Percentiles rank a stretch among this genome's conserved stretches.
These are phyloP conservation scores for Microdochium bolleyi DNA, from an alignment of 2,329 filamentous ascomycete species.

Conservation along the genomic window DNA sequence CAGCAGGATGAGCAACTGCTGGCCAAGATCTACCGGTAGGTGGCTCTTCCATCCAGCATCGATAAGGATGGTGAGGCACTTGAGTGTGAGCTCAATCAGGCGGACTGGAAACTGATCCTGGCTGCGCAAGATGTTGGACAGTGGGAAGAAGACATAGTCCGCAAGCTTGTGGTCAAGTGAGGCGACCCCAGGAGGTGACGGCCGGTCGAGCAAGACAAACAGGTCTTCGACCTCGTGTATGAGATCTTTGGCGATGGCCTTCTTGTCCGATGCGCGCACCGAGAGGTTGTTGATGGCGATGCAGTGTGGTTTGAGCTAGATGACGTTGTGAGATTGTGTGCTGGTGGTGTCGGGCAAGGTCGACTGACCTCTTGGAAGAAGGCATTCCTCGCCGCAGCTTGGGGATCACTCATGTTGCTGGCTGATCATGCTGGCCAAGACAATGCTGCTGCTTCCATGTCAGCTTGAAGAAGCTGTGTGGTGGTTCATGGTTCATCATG, in stretches of 20 bases:
- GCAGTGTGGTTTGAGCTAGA: constrained; percentile 55
- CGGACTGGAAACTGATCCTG: constrained; percentile 64
- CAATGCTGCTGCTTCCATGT: not conserved
- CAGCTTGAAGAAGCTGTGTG: not conserved
- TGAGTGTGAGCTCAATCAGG: constrained; percentile 67
- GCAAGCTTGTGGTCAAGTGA: constrained; percentile 73
- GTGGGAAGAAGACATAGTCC: constrained; percentile 90
- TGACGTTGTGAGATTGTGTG: not conserved
- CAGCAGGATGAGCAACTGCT: constrained; percentile 79
- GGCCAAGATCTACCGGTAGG: constrained; percentile 64
- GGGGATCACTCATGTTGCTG: not conserved
- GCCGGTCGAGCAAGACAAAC: constrained; percentile 34
- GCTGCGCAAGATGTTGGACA: constrained; percentile 77
- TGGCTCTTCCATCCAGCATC: constrained; percentile 69
- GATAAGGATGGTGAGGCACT: constrained; percentile 68
- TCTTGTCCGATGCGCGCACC: constrained; percentile 36
- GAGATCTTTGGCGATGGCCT: constrained; percentile 33
- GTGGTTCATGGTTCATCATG: no score
- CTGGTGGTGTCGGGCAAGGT: no score
- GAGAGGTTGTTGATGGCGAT: constrained; percentile 51
- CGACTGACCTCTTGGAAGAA: constrained; percentile 21
- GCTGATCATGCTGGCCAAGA: not conserved
- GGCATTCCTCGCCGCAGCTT: constrained; percentile 12
- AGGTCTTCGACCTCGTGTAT: constrained; percentile 36
- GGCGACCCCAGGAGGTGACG: constrained; percentile 32